phyloP scores from a whole-genome alignment of 2,329 filamentous ascomycete genomes.

The Ceratocystis cubensis region DNA sequence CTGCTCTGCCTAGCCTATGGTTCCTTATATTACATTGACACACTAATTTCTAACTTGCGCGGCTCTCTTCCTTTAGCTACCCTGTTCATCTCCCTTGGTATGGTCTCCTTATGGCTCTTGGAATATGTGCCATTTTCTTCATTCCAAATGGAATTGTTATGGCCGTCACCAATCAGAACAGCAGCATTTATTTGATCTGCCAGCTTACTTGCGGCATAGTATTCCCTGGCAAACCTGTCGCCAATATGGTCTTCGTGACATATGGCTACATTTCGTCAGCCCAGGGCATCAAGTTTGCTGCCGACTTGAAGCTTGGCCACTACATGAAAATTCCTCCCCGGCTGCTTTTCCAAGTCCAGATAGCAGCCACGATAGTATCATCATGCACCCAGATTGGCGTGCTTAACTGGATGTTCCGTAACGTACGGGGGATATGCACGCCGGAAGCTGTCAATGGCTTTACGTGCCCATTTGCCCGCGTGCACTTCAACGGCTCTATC shows the following conservation, averaged over 20 bases:
- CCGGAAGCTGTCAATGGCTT: slow-evolving; percentile 72
- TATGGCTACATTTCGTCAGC: slow-evolving; percentile 84
- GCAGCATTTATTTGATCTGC: slow-evolving; percentile 74
- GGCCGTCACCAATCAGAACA: slow-evolving; percentile 84
- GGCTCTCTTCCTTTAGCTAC: slow-evolving; percentile 39
- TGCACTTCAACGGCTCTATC: slow-evolving; percentile 83
- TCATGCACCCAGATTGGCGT: slow-evolving; percentile 72
- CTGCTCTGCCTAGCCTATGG: not conserved
- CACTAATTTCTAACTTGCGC: not conserved
- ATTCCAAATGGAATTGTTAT: slow-evolving; percentile 87
- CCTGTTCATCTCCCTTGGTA: slow-evolving; percentile 79
- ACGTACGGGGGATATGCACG: slow-evolving; percentile 67
- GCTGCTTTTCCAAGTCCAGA: slow-evolving; percentile 67
- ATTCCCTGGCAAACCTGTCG: slow-evolving; percentile 74
- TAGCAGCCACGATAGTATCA: slow-evolving; percentile 62
- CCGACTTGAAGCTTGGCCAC: slow-evolving; percentile 75
- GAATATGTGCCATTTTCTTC: slow-evolving; percentile 68
- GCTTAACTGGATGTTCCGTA: slow-evolving; percentile 79
- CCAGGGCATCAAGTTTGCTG: slow-evolving; percentile 79
- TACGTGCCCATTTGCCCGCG: slow-evolving; percentile 73
- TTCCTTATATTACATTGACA: slow-evolving; percentile 20
- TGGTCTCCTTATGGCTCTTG: slow-evolving; percentile 64
- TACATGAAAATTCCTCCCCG: slow-evolving; percentile 79
- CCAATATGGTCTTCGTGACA: slow-evolving; percentile 88
- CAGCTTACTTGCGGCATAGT: slow-evolving; percentile 71